Percentiles rank a stretch among this genome's conserved stretches.
phyloP scores from a whole-genome alignment of 2,329 filamentous ascomycete species.

The Pseudogymnoascus sp. region DNA sequence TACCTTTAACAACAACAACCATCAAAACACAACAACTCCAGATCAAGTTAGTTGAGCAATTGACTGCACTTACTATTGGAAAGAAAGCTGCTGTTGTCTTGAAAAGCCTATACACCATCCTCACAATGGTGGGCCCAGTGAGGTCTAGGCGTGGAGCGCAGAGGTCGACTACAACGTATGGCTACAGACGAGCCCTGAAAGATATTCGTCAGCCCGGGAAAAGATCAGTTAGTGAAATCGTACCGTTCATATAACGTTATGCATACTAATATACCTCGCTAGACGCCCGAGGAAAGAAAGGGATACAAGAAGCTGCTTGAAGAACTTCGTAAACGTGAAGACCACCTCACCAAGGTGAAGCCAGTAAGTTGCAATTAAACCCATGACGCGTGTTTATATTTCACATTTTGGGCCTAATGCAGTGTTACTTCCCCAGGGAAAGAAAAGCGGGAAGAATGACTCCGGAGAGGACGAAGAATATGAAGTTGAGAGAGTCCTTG shows the following conservation, averaged over 20 bases:
- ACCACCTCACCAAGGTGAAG: background rate
- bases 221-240: background rate
- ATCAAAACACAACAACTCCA: background rate
- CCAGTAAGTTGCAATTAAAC: background rate
- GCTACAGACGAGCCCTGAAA: background rate
- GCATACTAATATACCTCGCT: background rate
- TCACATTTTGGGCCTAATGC: background rate
- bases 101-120: background rate
- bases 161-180: background rate
- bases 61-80: background rate
- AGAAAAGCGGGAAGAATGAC: background rate
- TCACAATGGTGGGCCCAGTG: background rate
- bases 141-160: background rate
- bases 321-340: background rate
- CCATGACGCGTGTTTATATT: background rate
- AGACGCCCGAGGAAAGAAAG: background rate
- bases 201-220: background rate
- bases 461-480: conserved; percentile 7
- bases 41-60: background rate
- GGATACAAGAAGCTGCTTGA: background rate
- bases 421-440: background rate
- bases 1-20: background rate
- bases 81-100: background rate
- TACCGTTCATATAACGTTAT: background rate
- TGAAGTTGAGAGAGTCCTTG: conserved; percentile 14